Base-by-base conservation (phyloP, 106 monocot species). In the Vanilla planifolia region DNA sequence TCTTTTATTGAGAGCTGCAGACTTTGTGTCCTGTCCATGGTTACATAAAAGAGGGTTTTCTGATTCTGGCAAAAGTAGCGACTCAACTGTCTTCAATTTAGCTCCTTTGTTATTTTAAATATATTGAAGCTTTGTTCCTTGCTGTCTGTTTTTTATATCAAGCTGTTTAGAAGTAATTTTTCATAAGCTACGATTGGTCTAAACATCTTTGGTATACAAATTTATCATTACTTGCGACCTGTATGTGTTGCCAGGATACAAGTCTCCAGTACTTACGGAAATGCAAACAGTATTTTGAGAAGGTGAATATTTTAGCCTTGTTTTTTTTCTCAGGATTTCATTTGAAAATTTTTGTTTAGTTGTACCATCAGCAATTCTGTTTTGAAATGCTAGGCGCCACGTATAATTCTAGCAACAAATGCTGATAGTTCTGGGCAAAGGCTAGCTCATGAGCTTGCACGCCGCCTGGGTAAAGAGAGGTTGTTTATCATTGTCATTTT, bases 381-480 rank as follows among this genome's bases (percentile, higher is more conserved):
- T 39, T 69, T 16, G 17, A 44, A 20, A 16, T 66, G 8, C 10
- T 32, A 79, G 78, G 72, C 72, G 32, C 68, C 78, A 42, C 78
- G 73, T 33, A 63, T 79, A 63, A 73, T 79, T 36, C 40, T 79
- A 43, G 78, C 78, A 55, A 79, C 78, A 51, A 71, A 79, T 79
- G 78, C 68, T 52, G 73, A 79, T 48, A 36, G 27, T 5, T 67
- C 67, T 62, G 78, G 78, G 28, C 78, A 78, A 63, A 73, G 64
- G 26, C 73, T 79, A 64, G 73, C 78, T 64, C 73, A 79, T 68
- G 78, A 79, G 57, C 62, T 79, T 19, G 72, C 78, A 34, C 57
- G 78, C 6, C 73, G 78, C 41, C 78, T 79, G 68, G 78, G 78
- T 72, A 79, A 73, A 73, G 78, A 73, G 68, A 79, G 72, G 78